Evolutionary conservation across 208 protist genomes (phyloP).

Genomic region (Leishmania aethiopica): DNA sequence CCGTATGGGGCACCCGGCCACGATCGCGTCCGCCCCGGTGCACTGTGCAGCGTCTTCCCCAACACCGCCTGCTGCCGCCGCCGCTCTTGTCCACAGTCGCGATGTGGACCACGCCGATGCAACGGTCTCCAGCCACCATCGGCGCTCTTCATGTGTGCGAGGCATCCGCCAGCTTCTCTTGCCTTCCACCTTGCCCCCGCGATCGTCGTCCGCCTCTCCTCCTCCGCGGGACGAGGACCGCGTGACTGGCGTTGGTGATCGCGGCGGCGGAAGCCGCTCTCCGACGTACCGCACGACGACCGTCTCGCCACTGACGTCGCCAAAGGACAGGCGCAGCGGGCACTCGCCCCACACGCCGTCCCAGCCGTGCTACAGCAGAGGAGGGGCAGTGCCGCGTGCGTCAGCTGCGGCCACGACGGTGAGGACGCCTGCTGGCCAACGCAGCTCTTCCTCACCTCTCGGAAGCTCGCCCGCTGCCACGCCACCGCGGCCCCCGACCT

Average conservation of each 20-base stretch:
- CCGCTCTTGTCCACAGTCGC: neutral
- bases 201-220: constrained; percentile 6
- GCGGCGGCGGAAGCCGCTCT: constrained; percentile 10
- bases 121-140: neutral
- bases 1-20: neutral
- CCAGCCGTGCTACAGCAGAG: neutral
- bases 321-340: neutral
- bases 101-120: neutral
- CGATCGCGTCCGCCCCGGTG: neutral
- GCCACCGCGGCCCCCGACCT: neutral
- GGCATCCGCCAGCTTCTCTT: neutral
- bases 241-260: neutral
- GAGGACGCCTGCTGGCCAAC: neutral
- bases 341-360: constrained; percentile 6
- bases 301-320: constrained; percentile 22
- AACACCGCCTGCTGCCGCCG: neutral
- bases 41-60: neutral
- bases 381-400: neutral
- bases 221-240: neutral
- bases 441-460: neutral
- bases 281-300: constrained; percentile 29
- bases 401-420: neutral
- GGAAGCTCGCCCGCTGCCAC: neutral
- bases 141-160: constrained; percentile 17
- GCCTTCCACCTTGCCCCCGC: neutral